phyloP scores from a whole-genome alignment of 2,329 filamentous ascomycete genomes.

The Aspergillus sp. region DNA sequence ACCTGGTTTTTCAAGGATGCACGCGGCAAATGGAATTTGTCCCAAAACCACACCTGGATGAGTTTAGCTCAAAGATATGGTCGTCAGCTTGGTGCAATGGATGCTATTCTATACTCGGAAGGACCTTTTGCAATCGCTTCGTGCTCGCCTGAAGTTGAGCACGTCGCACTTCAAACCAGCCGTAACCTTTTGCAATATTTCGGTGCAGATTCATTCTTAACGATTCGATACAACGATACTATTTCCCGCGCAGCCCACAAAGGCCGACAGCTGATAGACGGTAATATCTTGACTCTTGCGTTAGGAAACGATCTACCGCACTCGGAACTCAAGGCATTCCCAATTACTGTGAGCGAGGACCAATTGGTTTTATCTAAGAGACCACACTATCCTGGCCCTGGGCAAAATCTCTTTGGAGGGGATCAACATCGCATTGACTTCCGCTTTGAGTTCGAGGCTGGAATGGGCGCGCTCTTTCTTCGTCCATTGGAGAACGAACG shows the following conservation, averaged over 20 bases:
- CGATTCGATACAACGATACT: slow-evolving; percentile 20
- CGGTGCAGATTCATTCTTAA: slow-evolving; percentile 51
- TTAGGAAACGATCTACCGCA: slow-evolving; percentile 21
- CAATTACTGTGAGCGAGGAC: slow-evolving; percentile 25
- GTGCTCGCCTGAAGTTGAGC: slow-evolving; percentile 26
- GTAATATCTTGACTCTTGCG: slow-evolving; percentile 48
- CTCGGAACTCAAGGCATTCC: slow-evolving; percentile 20
- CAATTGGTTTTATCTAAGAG: slow-evolving; percentile 12
- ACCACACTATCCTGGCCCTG: background rate
- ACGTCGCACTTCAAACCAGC: slow-evolving; percentile 54
- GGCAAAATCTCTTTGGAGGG: slow-evolving; percentile 5
- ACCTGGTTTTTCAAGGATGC: slow-evolving; percentile 27
- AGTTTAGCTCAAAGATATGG: slow-evolving; percentile 38
- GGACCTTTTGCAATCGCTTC: slow-evolving; percentile 45
- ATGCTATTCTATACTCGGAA: slow-evolving; percentile 52
- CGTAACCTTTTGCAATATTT: slow-evolving; percentile 61
- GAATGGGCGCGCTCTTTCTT: slow-evolving; percentile 53
- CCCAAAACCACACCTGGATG: slow-evolving; percentile 25
- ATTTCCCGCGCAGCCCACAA: background rate
- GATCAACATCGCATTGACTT: slow-evolving; percentile 21
- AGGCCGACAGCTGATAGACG: slow-evolving; percentile 17
- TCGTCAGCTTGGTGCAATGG: slow-evolving; percentile 53
- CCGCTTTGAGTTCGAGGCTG: slow-evolving; percentile 30
- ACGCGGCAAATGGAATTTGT: slow-evolving; percentile 21
- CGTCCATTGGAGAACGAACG: slow-evolving; percentile 48